A percentile compares a stretch with the other conserved stretches of the same genome.
Conservation (phyloP, 2,329 filamentous ascomycete species). For the Beauveria pseudobassiana region DNA sequence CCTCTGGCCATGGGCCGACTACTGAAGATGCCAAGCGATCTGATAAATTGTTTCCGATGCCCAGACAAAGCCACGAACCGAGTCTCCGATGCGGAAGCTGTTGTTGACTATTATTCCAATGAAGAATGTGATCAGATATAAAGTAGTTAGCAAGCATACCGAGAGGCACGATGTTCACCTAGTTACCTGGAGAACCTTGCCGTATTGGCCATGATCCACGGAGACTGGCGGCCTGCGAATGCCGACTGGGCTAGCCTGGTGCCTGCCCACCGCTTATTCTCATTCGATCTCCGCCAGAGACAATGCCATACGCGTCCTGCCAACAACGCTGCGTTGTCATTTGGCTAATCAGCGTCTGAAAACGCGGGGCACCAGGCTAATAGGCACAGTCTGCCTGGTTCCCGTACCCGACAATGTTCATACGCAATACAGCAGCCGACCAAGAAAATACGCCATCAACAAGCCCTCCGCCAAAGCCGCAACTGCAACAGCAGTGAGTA, state of each 20-base stretch:
- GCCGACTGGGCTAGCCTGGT: background rate
- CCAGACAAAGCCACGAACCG: background rate
- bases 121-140: background rate
- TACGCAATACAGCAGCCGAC: too few relatives aligned
- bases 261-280: constrained; percentile 2
- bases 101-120: too few relatives aligned
- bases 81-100: background rate
- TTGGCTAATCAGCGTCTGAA: background rate
- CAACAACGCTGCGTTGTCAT: background rate
- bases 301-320: background rate
- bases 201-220: too few relatives aligned
- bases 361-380: background rate
- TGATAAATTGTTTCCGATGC: background rate
- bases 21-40: constrained; percentile 6
- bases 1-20: background rate
- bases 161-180: too few relatives aligned
- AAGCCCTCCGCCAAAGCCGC: background rate
- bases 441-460: background rate
- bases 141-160: background rate
- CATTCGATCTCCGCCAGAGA: background rate
- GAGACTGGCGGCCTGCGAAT: background rate
- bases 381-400: background rate
- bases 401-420: background rate
- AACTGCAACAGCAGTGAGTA: background rate
- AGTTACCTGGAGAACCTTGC: background rate